Conservation (phyloP, 148 eudicot species). For the Oxyria digyna region DNA sequence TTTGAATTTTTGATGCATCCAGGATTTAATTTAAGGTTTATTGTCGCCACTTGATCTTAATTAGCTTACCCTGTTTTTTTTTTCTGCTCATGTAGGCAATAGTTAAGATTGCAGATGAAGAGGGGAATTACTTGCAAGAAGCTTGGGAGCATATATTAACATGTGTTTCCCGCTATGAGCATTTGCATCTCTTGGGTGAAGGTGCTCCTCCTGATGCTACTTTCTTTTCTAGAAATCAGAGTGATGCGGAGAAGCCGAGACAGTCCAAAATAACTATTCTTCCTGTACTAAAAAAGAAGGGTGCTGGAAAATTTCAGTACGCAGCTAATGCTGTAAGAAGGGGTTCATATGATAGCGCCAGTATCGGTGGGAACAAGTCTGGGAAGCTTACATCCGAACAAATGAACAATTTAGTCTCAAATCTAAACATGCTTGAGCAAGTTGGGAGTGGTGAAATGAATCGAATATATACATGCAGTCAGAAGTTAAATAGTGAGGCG, state of each 20-base stretch:
- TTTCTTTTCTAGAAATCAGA: conserved; percentile 79
- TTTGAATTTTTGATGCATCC: neutral
- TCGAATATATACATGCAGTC: conserved; percentile 87
- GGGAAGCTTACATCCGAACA: conserved; percentile 81
- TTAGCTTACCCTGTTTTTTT: conserved; percentile 3
- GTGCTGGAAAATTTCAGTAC: conserved; percentile 77
- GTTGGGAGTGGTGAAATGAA: conserved; percentile 80
- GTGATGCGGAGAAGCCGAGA: conserved; percentile 61
- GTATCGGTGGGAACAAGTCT: conserved; percentile 75
- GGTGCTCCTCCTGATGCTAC: conserved; percentile 99
- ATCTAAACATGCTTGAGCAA: conserved; percentile 96
- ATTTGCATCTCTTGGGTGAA: conserved; percentile 95
- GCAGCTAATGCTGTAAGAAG: conserved; percentile 71
- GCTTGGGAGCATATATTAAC: conserved; percentile 99
- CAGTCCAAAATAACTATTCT: conserved; percentile 67
- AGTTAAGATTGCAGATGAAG: conserved; percentile 93
- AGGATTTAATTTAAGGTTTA: neutral
- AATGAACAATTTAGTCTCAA: conserved; percentile 74
- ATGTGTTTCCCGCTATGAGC: conserved; percentile 96
- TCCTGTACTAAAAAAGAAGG: conserved; percentile 81
- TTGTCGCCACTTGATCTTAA: conserved; percentile 1
- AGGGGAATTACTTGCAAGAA: conserved; percentile 91
- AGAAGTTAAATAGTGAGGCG: conserved; percentile 88
- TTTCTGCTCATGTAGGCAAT: conserved; percentile 55
- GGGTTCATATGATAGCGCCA: conserved; percentile 98